A percentile compares a stretch with the other conserved stretches of the same genome.
Evolutionary conservation across 73 alveolate genomes (phyloP).

Genomic region (Urostyla sp.): DNA sequence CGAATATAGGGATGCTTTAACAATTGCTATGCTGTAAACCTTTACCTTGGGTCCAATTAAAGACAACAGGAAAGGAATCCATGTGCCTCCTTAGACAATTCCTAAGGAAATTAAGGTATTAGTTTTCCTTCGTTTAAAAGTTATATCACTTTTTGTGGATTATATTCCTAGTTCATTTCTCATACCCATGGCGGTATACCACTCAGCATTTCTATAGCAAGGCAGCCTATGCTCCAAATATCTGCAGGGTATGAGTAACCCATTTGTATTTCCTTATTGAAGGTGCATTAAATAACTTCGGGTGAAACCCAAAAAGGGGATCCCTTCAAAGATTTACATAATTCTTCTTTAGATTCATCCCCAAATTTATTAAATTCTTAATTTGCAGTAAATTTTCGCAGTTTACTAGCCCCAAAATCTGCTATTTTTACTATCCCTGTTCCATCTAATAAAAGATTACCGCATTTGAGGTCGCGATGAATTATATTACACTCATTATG

Average conservation of each 20-base stretch:
- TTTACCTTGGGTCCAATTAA: too few relatives aligned
- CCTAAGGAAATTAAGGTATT: too few relatives aligned
- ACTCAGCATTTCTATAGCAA: conserved; percentile 81
- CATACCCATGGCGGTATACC: conserved; percentile 85
- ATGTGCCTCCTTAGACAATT: too few relatives aligned
- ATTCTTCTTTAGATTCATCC: too few relatives aligned
- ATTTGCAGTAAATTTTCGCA: conserved; percentile 65
- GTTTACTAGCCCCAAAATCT: conserved; percentile 90
- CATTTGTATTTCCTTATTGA: too few relatives aligned
- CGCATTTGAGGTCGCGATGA: conserved; percentile 88
- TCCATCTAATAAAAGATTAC: conserved; percentile 75
- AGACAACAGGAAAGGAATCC: too few relatives aligned
- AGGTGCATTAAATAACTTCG: conserved; percentile 71
- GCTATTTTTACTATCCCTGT: conserved; percentile 74
- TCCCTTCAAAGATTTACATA: conserved; percentile 65
- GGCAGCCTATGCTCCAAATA: conserved; percentile 91
- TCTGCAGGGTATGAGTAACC: conserved; percentile 84
- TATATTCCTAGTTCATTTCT: too few relatives aligned
- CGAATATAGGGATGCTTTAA: too few relatives aligned
- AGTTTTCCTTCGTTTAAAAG: too few relatives aligned
- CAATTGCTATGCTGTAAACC: too few relatives aligned
- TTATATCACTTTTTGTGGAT: too few relatives aligned
- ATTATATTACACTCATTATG: conserved; percentile 73
- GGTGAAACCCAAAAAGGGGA: conserved; percentile 90
- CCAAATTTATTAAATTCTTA: too few relatives aligned